Evolutionary conservation across 306 rosid genomes (phyloP).

Genomic region (Potentilla sterilis): DNA sequence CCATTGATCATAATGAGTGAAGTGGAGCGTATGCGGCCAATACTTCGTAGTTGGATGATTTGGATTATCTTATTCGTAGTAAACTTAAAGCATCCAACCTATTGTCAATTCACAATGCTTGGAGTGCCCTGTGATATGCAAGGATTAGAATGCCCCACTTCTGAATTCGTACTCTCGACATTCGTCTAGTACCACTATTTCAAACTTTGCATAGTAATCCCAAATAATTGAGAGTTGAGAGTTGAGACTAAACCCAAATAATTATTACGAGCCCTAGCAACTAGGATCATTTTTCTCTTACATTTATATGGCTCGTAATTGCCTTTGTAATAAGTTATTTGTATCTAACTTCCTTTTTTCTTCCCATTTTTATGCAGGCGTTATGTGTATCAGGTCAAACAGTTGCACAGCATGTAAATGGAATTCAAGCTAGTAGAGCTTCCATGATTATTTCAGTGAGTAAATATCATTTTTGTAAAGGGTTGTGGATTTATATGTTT

Average conservation of each 20-base stretch:
- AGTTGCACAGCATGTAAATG: constrained; percentile 48
- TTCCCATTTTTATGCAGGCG: constrained; percentile 48
- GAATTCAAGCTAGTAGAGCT: constrained; percentile 62
- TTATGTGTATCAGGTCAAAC: constrained; percentile 53
- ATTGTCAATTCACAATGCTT: background rate
- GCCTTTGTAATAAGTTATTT: constrained; percentile 1
- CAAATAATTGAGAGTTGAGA: no score
- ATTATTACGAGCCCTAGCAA: background rate
- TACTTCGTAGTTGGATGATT: background rate
- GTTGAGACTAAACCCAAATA: background rate
- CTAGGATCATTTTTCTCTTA: background rate
- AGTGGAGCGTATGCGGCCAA: no score
- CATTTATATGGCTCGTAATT: background rate
- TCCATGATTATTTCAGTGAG: constrained; percentile 82
- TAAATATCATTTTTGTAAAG: constrained; percentile 2
- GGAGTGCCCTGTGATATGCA: constrained; percentile 1
- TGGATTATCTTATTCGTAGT: background rate
- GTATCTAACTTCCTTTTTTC: constrained; percentile 2
- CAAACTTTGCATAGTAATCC: background rate
- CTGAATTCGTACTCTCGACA: background rate
- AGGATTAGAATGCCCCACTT: background rate
- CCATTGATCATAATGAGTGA: background rate
- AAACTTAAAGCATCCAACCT: background rate
- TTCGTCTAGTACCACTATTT: background rate
- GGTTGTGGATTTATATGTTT: background rate